A percentile compares a stretch with the other conserved stretches of the same genome.
Evolutionary conservation across 129 eudicot genomes (phyloP).

Genomic region (Silybum marianum): DNA sequence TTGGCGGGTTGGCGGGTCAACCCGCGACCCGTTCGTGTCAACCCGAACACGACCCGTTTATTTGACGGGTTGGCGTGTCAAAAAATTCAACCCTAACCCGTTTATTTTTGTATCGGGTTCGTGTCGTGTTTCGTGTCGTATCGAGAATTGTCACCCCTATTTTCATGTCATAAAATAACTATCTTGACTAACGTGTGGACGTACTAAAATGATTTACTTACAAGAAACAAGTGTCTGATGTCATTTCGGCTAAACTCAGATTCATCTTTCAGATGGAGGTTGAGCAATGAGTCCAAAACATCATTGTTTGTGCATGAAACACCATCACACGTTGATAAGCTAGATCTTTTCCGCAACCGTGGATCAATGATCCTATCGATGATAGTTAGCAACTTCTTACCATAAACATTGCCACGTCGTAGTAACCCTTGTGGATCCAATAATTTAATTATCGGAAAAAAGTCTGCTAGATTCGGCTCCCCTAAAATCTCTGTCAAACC

Average conservation of each 20-base stretch:
- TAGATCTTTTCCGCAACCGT: constrained; percentile 8
- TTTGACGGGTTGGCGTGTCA: too few relatives aligned
- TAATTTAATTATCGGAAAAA: constrained; percentile 3
- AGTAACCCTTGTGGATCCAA: constrained; percentile 42
- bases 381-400: constrained; percentile 11
- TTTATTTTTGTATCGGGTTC: too few relatives aligned
- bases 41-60: too few relatives aligned
- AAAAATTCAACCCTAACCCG: too few relatives aligned
- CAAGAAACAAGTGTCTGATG: constrained; percentile 21
- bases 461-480: constrained; percentile 31
- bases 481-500: constrained; percentile 18
- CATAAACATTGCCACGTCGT: neutral
- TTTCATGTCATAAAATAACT: neutral
- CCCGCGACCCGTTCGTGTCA: too few relatives aligned
- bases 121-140: too few relatives aligned
- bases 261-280: neutral
- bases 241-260: constrained; percentile 13
- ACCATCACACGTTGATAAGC: neutral
- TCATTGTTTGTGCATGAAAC: neutral
- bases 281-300: constrained; percentile 24
- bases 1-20: too few relatives aligned
- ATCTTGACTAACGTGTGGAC: neutral
- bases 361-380: constrained; percentile 32
- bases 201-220: constrained; percentile 3
- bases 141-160: too few relatives aligned